Base-by-base conservation (phyloP, 2,329 filamentous ascomycete species). In the Gnomoniopsis sp. region DNA sequence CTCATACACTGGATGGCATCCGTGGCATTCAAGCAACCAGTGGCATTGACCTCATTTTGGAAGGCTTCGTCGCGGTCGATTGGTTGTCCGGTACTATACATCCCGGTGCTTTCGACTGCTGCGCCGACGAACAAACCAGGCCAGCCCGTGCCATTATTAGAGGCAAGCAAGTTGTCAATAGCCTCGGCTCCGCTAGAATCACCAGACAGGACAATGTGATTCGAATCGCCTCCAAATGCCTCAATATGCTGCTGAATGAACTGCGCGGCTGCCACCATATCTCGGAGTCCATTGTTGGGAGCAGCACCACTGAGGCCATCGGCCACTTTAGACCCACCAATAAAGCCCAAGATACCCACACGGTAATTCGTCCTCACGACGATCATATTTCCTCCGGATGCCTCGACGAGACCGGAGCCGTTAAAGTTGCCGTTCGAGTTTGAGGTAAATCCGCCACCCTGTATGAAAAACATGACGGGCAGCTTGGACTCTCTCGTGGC, bases 231-330 rank as follows among this genome's bases (percentile, higher is more conserved):
- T 10, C 78, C 74, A 58, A 79, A 79, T 10, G 57, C 60, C 2
- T 51, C 64, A 46, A 82, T 79, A 38, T 82, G 72, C 23, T 75
- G 68, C 57, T 79, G 75, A 0, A 82, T 75, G 79, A 79, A 83
- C 48, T 74, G 66, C 3, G 83, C 65, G 3, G 72, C 77, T 14
- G 55, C 55, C 14, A 57, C 17, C 19, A 52, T 52, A 41, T 57
- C 55, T n/a, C 51, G 50, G 2, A 57, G 49, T 17, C 55, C 55
- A 14, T 52, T 52, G 33, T 57, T 57, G 2, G 55, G 26, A 12
- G 36, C 49, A 2, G 55, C 49, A 2, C 55, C 55, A n/a, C 51
- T 36, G 2, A 23, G 36, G 6, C 46, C 49, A n/a, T 49, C 55
- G 38, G 34, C 38, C 14, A 57, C n/a, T 22, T 46, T 26, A 22